These are phyloP conservation scores for Blumeria graminis DNA, from an alignment of 2,329 filamentous ascomycete genomes.

Conservation along the genomic window DNA sequence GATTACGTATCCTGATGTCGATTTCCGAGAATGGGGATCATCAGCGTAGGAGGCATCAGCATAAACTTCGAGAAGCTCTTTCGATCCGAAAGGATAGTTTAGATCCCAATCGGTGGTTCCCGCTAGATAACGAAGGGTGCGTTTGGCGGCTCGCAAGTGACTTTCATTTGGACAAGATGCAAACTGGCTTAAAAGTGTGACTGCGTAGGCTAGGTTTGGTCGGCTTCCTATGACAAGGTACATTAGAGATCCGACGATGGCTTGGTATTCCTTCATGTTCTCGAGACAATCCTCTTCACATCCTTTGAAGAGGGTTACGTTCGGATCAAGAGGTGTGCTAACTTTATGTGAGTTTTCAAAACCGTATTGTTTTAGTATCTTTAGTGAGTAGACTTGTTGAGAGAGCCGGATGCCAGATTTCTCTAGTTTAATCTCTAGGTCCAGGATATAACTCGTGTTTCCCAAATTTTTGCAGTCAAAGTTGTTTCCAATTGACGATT, in stretches of 20 bases:
- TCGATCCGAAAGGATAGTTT: not conserved
- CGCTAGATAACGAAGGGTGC: not conserved
- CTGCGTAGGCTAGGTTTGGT: not conserved
- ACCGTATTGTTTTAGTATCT: not conserved
- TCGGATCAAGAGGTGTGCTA: not conserved
- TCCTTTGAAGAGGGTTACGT: not conserved
- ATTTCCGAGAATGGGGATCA: not conserved
- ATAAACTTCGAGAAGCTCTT: not conserved
- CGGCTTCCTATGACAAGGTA: not conserved
- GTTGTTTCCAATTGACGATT: not conserved
- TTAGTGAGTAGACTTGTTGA: not conserved
- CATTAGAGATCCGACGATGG: not conserved
- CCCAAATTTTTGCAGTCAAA: not conserved
- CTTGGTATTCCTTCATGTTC: not conserved
- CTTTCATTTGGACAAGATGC: not conserved
- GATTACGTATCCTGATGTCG: not conserved
- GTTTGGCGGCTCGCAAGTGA: not conserved
- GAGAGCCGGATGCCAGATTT: not conserved
- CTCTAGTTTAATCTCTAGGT: not conserved
- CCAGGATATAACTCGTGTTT: not conserved
- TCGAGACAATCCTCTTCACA: not conserved
- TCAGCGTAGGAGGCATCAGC: not conserved
- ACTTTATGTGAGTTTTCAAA: not conserved
- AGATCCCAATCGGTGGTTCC: not conserved
- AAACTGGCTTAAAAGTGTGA: not conserved